Evolutionary conservation across 352 stramenopile species (phyloP), one percentile per base, ranked within the genome.

Genomic region (Hyaloperonospora brassicae): DNA sequence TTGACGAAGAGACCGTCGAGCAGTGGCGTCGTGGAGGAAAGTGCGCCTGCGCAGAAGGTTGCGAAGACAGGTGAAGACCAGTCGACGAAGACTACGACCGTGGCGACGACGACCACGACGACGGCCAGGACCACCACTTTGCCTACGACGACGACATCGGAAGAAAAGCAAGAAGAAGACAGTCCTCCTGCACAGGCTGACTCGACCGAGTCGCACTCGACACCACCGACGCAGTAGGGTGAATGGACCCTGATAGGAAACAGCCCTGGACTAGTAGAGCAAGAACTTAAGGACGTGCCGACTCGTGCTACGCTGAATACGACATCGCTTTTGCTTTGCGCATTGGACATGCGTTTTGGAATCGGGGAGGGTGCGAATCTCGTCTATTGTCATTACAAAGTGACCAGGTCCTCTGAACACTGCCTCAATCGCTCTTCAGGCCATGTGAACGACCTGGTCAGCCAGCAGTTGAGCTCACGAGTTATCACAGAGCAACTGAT

Each of bases 31-130:
- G 57, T 48, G 14, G 70, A 76, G 23, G 52, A 36, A 2, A 25
- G 57, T 21, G 24, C 50, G 24, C 67, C 67, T 6, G 53, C 62
- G 36, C 66, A 68, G 47, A 79, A 79, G 53, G 42, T 72, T 31
- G 70, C 70, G 14, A 79, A 73, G 59, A 79, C 50, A 13, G 63
- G 60, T 36, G 68, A 72, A 51, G 59, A 72, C 42, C 62, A 75
- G 39, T 60, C 59, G 23, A 59, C 62, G 1, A 66, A 60, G 56
- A 58, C 52, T 23, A 55, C 54, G 34, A 59, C 60, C n/a, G 44
- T 55, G 36, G 60, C 55, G n/a, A 59, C 48, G 10, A 61, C 30
- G 1, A 59, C 39, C 6, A 34, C 27, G 27, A 34, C 27, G 4
- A 17, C 17, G 17, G 17, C 17, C 17, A 17, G 17, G 17, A 56